phyloP scores from a whole-genome alignment of 352 stramenopile genomes.

The Pythium utonaiense region DNA sequence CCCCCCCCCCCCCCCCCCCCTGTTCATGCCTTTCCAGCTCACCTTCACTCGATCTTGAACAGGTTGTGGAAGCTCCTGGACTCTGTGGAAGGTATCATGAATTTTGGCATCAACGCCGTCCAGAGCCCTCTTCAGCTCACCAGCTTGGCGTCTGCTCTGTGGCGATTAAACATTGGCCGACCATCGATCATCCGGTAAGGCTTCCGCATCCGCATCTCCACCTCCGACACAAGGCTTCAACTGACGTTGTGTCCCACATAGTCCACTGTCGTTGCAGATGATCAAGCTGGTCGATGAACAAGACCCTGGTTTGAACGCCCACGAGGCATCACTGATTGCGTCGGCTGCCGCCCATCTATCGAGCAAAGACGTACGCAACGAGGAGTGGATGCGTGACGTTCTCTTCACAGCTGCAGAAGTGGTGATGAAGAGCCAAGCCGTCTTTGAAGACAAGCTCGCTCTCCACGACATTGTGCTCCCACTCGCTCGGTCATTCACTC shows the following conservation, averaged over 20 bases:
- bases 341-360: slow-evolving; percentile 45
- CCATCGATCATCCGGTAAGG: slow-evolving; percentile 58
- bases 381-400: slow-evolving; percentile 47
- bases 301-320: slow-evolving; percentile 32
- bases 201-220: background rate
- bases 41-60: background rate
- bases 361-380: slow-evolving; percentile 41
- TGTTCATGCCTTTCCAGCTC: background rate
- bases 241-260: background rate
- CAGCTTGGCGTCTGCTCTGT: slow-evolving; percentile 41
- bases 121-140: slow-evolving; percentile 39
- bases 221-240: background rate
- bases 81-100: slow-evolving; percentile 56
- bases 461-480: slow-evolving; percentile 35
- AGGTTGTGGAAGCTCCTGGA: slow-evolving; percentile 73
- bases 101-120: slow-evolving; percentile 57
- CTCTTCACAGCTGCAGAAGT: slow-evolving; percentile 38
- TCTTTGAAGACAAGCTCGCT: slow-evolving; percentile 8
- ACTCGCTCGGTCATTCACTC: slow-evolving; percentile 45
- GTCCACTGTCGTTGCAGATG: slow-evolving; percentile 28
- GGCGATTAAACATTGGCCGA: slow-evolving; percentile 53
- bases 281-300: slow-evolving; percentile 31
- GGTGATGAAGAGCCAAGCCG: slow-evolving; percentile 22
- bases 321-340: slow-evolving; percentile 48
- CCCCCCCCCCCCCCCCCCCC: too few relatives aligned